Base-by-base conservation (phyloP, 805 yeast species). In the Lipomyces japonicus region DNA sequence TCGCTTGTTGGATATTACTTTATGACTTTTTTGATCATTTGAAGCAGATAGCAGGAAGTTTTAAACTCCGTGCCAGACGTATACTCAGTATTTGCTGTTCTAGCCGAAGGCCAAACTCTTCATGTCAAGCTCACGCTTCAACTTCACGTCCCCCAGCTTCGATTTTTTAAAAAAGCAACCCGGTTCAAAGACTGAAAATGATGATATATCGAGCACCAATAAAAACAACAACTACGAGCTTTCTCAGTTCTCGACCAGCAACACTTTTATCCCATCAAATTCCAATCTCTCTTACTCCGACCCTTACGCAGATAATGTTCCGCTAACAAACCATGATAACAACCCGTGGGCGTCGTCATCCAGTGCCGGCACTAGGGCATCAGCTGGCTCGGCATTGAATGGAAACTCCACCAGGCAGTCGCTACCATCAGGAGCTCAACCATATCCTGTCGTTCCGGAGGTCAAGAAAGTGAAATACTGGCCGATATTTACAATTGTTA, bases 401-500 rank as follows among this genome's bases (percentile, higher is more conserved):
- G 26, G 31, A 10, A 14, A n/a, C 34, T 34, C 37, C 7, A 14
- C 16, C 21, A 6, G 37, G 16, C 37, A 34, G 37, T 30, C 34
- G 12, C n/a, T 34, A 18, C 37, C 37, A 34, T 14, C 37, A 6
- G 37, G 37, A n/a, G 37, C 37, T 12, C 37, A 19, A 19, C 37
- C 37, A 6, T 34, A 34, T 14, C 10, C 16, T 34, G 21, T 6
- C 16, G n/a, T 6, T 14, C 37, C 42, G 14, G 26, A 18, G 63
- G 65, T 42, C 24, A 22, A 59, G 51, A 19, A 47, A 55, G 7
- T 12, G 21, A 34, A 18, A 19, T 34, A 14, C 10, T 34, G 37
- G 39, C 71, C 72, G 6, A 68, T 62, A 55, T 61, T 68, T 42
- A 57, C 63, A 2, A 60, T 61, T 53, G 35, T 57, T 16, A 50